A percentile compares a stretch with the other conserved stretches of the same genome.
Conservation (phyloP, 2,329 filamentous ascomycete genomes). For the Colletotrichum horii region DNA sequence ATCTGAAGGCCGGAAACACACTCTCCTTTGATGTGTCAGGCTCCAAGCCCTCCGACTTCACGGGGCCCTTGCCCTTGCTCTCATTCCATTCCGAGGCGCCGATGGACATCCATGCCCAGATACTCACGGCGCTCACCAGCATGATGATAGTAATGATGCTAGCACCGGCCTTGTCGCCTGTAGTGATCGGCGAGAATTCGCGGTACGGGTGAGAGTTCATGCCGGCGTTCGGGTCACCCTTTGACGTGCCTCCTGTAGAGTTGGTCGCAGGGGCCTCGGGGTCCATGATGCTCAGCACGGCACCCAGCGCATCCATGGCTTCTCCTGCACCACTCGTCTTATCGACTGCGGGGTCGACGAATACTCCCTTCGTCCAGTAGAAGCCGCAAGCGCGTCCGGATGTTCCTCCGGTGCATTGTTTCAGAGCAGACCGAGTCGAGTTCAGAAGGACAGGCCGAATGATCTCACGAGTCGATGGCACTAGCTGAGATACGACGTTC, state of each 20-base stretch:
- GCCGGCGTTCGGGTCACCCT: conserved; percentile 37
- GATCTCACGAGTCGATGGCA: conserved; percentile 57
- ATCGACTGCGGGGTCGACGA: conserved; percentile 51
- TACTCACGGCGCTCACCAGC: conserved; percentile 58
- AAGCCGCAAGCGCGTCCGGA: conserved; percentile 66
- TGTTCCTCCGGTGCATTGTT: conserved; percentile 64
- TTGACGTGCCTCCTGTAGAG: conserved; percentile 55
- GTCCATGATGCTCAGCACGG: conserved; percentile 55
- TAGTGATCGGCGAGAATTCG: conserved; percentile 39
- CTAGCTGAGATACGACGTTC: conserved; percentile 62
- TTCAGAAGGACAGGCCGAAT: conserved; percentile 64
- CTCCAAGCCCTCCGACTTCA: neutral
- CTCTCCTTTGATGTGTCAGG: neutral
- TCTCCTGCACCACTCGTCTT: conserved; percentile 64
- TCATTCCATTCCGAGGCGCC: conserved; percentile 6
- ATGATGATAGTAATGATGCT: conserved; percentile 66
- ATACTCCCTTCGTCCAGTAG: conserved; percentile 59
- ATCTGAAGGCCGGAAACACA: neutral
- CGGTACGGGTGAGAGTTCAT: conserved; percentile 6
- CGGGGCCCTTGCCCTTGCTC: neutral
- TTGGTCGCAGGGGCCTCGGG: conserved; percentile 47
- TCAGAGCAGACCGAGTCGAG: conserved; percentile 64
- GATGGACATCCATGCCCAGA: conserved; percentile 48
- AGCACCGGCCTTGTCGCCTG: conserved; percentile 71
- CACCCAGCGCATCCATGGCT: conserved; percentile 61